phyloP scores from a whole-genome alignment of 2,329 filamentous ascomycete species.

The Sclerotinia subarctica region DNA sequence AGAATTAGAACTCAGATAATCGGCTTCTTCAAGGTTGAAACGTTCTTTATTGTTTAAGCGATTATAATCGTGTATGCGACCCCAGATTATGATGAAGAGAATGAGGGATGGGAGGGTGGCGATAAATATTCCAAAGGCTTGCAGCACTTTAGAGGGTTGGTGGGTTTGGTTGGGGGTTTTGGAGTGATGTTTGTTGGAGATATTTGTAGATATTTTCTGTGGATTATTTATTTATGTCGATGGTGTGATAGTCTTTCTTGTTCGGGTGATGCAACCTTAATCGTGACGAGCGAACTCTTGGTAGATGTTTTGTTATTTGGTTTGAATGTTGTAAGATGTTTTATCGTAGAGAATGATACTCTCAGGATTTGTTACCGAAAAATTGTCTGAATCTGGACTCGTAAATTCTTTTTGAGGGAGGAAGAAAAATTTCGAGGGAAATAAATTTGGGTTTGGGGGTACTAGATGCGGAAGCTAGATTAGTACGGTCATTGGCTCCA shows the following conservation, averaged over 20 bases:
- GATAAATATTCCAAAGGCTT: not conserved
- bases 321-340: not conserved
- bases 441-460: not conserved
- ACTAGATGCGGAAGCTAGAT: not conserved
- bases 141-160: not conserved
- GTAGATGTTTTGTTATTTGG: too few relatives aligned
- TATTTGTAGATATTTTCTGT: not conserved
- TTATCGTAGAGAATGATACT: too few relatives aligned
- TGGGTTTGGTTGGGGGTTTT: not conserved
- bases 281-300: accelerated
- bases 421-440: not conserved
- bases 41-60: too few relatives aligned
- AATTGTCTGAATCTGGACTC: not conserved
- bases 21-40: not conserved
- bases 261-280: too few relatives aligned
- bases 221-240: too few relatives aligned
- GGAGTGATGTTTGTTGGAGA: not conserved
- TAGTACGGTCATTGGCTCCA: not conserved
- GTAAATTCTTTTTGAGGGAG: not conserved
- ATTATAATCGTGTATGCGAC: too few relatives aligned
- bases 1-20: not conserved
- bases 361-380: not conserved
- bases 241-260: not conserved
- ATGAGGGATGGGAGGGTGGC: not conserved
- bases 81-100: not conserved